These are phyloP conservation scores for Fusarium verticillioides DNA, from an alignment of 2,329 filamentous ascomycete genomes.

Conservation along the genomic window DNA sequence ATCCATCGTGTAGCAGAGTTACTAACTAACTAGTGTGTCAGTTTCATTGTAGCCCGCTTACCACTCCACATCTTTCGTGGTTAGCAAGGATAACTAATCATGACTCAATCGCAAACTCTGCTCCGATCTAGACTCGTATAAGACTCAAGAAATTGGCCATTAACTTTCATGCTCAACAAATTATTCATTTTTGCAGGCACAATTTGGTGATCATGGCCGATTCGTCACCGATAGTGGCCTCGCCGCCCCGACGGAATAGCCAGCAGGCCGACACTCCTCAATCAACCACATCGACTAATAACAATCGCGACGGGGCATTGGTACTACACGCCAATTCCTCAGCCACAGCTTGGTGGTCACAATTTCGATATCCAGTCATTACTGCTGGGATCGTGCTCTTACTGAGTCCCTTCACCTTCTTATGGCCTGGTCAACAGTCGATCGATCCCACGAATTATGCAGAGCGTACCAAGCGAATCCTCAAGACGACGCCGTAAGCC, in stretches of 20 bases:
- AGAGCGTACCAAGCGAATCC: constrained; percentile 25
- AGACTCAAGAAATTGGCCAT: background rate
- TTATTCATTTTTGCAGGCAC: background rate
- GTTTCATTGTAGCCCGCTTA: background rate
- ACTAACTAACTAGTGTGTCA: background rate
- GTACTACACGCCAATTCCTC: constrained; percentile 6
- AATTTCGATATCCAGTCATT: constrained; percentile 12
- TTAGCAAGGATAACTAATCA: constrained; percentile 15
- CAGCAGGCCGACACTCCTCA: background rate
- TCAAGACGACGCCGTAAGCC: constrained; percentile 22
- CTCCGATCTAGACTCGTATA: background rate
- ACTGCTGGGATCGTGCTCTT: constrained; percentile 14
- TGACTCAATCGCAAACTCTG: constrained; percentile 13
- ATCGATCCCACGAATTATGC: constrained; percentile 26
- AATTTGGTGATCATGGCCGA: background rate
- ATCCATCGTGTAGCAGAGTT: background rate
- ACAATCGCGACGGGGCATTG: constrained; percentile 2
- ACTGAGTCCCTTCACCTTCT: constrained; percentile 12
- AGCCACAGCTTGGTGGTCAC: constrained; percentile 1
- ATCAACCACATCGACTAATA: background rate
- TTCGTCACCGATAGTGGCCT: background rate
- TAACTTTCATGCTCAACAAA: background rate
- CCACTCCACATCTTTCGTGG: background rate
- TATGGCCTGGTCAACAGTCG: constrained; percentile 10
- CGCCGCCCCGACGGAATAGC: background rate